Percentiles rank a stretch among this genome's conserved stretches.
Evolutionary conservation across 129 eudicot genomes (phyloP).

Genomic region (Calendula officinalis): DNA sequence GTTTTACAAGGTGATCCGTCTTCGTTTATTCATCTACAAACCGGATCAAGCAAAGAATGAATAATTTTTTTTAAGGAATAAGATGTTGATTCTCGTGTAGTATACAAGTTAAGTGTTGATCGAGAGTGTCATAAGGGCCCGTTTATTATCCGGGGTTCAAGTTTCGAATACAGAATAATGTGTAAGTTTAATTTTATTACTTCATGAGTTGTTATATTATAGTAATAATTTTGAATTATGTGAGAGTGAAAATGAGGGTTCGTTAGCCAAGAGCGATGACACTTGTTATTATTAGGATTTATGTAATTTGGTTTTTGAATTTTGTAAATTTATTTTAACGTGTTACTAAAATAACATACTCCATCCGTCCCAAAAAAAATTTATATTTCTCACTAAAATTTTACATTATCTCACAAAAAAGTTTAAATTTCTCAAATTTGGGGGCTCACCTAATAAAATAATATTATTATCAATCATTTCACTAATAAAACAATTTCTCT

Average conservation of each 20-base stretch:
- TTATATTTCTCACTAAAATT: too few species aligned
- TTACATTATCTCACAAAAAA: too few species aligned
- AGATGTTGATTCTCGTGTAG: slow-evolving; percentile 19
- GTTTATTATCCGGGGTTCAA: slow-evolving; percentile 16
- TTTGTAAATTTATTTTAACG: slow-evolving; percentile 6
- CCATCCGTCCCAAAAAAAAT: too few species aligned
- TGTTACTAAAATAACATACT: slow-evolving; percentile 1
- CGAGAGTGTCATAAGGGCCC: slow-evolving; percentile 23
- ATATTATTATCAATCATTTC: too few species aligned
- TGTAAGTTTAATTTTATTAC: neutral
- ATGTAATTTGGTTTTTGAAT: neutral
- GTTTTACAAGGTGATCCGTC: slow-evolving; percentile 53
- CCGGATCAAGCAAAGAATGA: slow-evolving; percentile 54
- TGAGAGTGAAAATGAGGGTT: neutral
- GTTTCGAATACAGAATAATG: slow-evolving; percentile 9
- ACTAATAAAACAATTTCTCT: too few species aligned
- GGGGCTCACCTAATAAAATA: too few species aligned
- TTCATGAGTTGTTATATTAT: slow-evolving; percentile 17
- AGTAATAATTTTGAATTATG: slow-evolving; percentile 19
- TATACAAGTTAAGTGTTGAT: slow-evolving; percentile 15
- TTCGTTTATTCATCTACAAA: slow-evolving; percentile 47
- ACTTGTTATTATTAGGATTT: slow-evolving; percentile 10
- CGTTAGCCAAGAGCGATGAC: slow-evolving; percentile 8
- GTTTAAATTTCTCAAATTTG: too few species aligned
- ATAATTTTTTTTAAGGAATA: slow-evolving; percentile 7